Evolutionary conservation across 768 basidiomycete genomes (phyloP), one percentile per base, ranked within the genome.

Genomic region (Leccinum subgranulosum): DNA sequence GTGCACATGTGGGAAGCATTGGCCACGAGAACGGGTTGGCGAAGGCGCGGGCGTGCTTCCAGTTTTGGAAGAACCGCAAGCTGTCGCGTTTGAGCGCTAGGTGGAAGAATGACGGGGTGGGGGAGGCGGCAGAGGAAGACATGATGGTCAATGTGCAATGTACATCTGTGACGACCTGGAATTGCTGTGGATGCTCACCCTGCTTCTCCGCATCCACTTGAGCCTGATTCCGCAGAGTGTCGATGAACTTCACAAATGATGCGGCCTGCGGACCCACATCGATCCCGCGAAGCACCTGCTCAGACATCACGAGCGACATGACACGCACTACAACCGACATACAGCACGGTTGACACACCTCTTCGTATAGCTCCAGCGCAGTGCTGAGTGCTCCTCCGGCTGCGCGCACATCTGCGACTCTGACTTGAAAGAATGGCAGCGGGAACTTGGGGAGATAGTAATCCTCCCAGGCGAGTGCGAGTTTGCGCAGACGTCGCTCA

Each of bases 21-120:
- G 71, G 71, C 70, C 72, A 72, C 9, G 61, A 65, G 56, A 72
- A 74, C 0, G 71, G 71, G 33, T 69, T 73, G 1, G 72, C 66
- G 15, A 74, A 73, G 43, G 73, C 56, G 14, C 71, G 65, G 3
- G 71, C 61, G 3, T 62, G 68, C 47, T 72, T 72, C 71, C 71
- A 72, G 34, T 56, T 52, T 36, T 72, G 71, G 60, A 72, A 72
- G 57, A 73, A 72, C 10, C 59, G 66, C 17, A 72, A 31, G 36
- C 55, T 61, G 10, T 65, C 63, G 1, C 58, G 69, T 28, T 62
- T 66, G 51, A 47, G 33, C 10, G 59, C 68, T 70, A 27, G 2
- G 7, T 6, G 31, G 33, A 25, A 14, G 31, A 21, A 39, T 43
- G 10, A 46, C 11, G 53, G 21, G 15, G 7, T 4, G 23, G 11